Evolutionary conservation across 306 rosid genomes (phyloP).

Genomic region (Bauhinia variegata): DNA sequence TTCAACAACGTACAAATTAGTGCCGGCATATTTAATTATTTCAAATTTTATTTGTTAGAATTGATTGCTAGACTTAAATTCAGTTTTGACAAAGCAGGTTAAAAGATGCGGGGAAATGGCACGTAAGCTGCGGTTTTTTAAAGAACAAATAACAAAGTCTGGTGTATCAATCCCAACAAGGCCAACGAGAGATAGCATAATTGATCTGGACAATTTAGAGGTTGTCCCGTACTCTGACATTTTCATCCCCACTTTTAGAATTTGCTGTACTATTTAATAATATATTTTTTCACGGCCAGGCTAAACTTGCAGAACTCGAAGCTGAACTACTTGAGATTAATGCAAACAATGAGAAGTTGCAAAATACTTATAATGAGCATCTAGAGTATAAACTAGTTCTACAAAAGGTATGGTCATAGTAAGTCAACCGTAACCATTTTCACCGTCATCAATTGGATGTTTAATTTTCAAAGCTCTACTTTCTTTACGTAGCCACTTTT

Average conservation of each 20-base stretch:
- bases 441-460: constrained; percentile 22
- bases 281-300: constrained; percentile 46
- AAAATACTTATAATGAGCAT: constrained; percentile 62
- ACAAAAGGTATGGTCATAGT: constrained; percentile 62
- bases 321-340: constrained; percentile 72
- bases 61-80: constrained; percentile 4
- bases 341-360: constrained; percentile 73
- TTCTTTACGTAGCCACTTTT: not conserved
- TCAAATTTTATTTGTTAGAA: constrained; percentile 9
- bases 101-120: constrained; percentile 89
- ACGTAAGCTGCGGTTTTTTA: constrained; percentile 66
- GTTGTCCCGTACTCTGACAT: constrained; percentile 42
- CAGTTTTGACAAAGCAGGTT: constrained; percentile 47
- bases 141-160: constrained; percentile 76
- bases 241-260: not conserved
- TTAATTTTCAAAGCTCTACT: not conserved
- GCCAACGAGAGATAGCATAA: constrained; percentile 31
- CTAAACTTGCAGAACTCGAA: constrained; percentile 80
- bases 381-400: constrained; percentile 78
- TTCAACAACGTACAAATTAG: constrained; percentile 11
- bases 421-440: constrained; percentile 4
- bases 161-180: constrained; percentile 49
- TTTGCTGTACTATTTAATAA: constrained; percentile 6
- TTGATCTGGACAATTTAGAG: constrained; percentile 77
- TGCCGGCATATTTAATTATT: not conserved